Evolutionary conservation across 2,329 filamentous ascomycete species (phyloP).

Genomic region (Fusarium buxicola): DNA sequence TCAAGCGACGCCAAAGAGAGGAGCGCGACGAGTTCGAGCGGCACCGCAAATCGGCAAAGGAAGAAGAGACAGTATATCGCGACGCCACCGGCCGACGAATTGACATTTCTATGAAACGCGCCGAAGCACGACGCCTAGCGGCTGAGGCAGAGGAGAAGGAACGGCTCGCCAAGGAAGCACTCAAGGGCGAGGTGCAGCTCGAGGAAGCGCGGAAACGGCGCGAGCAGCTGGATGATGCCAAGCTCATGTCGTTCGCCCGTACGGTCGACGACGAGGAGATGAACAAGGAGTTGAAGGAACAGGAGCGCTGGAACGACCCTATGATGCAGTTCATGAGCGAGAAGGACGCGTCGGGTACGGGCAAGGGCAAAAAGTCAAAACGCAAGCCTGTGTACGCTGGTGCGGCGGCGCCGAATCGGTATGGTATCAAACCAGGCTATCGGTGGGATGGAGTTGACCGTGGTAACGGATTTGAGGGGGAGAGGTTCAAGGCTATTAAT

Average conservation of each 20-base stretch:
- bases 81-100: constrained; percentile 96
- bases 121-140: constrained; percentile 77
- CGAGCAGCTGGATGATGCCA: constrained; percentile 81
- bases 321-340: constrained; percentile 81
- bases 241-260: constrained; percentile 82
- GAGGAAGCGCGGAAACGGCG: constrained; percentile 72
- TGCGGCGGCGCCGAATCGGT: constrained; percentile 87
- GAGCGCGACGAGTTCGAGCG: constrained; percentile 66
- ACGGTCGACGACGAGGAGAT: constrained; percentile 86
- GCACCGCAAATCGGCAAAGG: constrained; percentile 57
- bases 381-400: constrained; percentile 80
- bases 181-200: constrained; percentile 88
- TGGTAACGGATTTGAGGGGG: constrained; percentile 90
- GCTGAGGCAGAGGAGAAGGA: constrained; percentile 79
- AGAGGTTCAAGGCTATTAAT: constrained; percentile 92
- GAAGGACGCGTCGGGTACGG: constrained; percentile 46
- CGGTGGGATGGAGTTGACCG: constrained; percentile 98
- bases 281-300: constrained; percentile 83
- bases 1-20: constrained; percentile 73
- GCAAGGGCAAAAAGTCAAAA: constrained; percentile 51
- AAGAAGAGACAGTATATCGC: constrained; percentile 90
- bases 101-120: constrained; percentile 90
- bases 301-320: constrained; percentile 92
- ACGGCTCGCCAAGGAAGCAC: constrained; percentile 72
- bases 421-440: constrained; percentile 92